Percentiles rank a stretch among this genome's conserved stretches.
These are phyloP conservation scores for Colletotrichum sp. DNA, from an alignment of 2,329 filamentous ascomycete species.

Conservation along the genomic window DNA sequence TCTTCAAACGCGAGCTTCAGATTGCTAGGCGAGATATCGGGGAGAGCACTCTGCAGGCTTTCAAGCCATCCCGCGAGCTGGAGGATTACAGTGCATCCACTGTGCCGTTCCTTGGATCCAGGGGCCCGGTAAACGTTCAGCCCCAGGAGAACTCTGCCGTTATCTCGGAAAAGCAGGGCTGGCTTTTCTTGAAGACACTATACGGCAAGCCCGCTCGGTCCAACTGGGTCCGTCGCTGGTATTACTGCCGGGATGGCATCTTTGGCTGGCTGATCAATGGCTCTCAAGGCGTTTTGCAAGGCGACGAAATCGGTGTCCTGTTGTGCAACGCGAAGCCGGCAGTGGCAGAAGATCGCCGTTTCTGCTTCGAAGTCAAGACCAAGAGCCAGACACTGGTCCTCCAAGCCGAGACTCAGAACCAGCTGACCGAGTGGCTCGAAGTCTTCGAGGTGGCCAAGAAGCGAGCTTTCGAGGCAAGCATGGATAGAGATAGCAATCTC, in stretches of 20 bases:
- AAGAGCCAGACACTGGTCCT: slow-evolving; percentile 90
- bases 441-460: slow-evolving; percentile 95
- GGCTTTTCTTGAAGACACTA: slow-evolving; percentile 83
- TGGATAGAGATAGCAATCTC: slow-evolving; percentile 53
- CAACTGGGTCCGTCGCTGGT: slow-evolving; percentile 92
- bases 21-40: slow-evolving; percentile 82
- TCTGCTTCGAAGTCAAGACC: slow-evolving; percentile 98
- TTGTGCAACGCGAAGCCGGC: slow-evolving; percentile 93
- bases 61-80: slow-evolving; percentile 86
- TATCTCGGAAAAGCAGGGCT: slow-evolving; percentile 86
- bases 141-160: slow-evolving; percentile 54
- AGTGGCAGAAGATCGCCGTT: slow-evolving; percentile 89
- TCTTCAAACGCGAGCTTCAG: slow-evolving; percentile 83
- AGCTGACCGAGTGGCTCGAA: slow-evolving; percentile 94
- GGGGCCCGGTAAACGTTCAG: slow-evolving; percentile 69
- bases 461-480: slow-evolving; percentile 80
- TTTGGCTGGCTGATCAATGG: slow-evolving; percentile 94
- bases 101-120: slow-evolving; percentile 82
- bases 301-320: slow-evolving; percentile 93
- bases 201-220: slow-evolving; percentile 89
- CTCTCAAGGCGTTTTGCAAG: slow-evolving; percentile 87
- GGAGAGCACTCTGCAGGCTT: slow-evolving; percentile 72
- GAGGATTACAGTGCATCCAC: slow-evolving; percentile 93
- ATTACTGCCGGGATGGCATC: slow-evolving; percentile 93
- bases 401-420: slow-evolving; percentile 89